Conservation (phyloP, 768 basidiomycete genomes). For the Aureoboletus auriporus region DNA sequence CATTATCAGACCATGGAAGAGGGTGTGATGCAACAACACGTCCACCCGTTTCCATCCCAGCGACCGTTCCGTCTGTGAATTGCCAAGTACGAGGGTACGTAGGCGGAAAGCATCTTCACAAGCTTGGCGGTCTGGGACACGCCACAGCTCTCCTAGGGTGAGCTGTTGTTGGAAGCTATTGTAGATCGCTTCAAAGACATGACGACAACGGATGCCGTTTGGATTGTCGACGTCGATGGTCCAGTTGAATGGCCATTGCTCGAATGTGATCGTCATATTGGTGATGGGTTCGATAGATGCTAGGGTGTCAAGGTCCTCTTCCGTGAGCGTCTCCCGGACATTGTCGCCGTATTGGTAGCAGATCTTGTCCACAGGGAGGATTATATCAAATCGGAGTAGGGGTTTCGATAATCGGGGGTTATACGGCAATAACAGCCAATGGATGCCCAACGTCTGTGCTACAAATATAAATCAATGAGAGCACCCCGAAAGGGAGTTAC, state of each 20-base stretch:
- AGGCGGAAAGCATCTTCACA: slow-evolving; percentile 40
- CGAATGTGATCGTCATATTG: slow-evolving; percentile 45
- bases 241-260: slow-evolving; percentile 28
- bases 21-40: slow-evolving; percentile 42
- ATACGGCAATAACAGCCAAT: too few relatives aligned
- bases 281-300: slow-evolving; percentile 37
- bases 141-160: slow-evolving; percentile 38
- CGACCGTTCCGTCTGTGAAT: slow-evolving; percentile 33
- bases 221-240: slow-evolving; percentile 36
- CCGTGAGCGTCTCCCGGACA: slow-evolving; percentile 24
- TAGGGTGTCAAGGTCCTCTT: slow-evolving; percentile 36
- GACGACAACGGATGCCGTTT: slow-evolving; percentile 45
- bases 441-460: too few relatives aligned
- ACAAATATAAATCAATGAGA: too few relatives aligned
- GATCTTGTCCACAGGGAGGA: slow-evolving; percentile 35
- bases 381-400: slow-evolving; percentile 39
- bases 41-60: slow-evolving; percentile 53
- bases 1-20: slow-evolving; percentile 50
- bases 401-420: too few relatives aligned
- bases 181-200: slow-evolving; percentile 54
- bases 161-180: slow-evolving; percentile 40
- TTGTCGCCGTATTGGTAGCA: slow-evolving; percentile 15
- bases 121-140: slow-evolving; percentile 16
- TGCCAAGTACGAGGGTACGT: slow-evolving; percentile 34
- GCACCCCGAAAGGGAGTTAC: too few relatives aligned